A percentile compares a stretch with the other conserved stretches of the same genome.
phyloP scores from a whole-genome alignment of 169 alveolate genomes.

The Eimeria necatrix region DNA sequence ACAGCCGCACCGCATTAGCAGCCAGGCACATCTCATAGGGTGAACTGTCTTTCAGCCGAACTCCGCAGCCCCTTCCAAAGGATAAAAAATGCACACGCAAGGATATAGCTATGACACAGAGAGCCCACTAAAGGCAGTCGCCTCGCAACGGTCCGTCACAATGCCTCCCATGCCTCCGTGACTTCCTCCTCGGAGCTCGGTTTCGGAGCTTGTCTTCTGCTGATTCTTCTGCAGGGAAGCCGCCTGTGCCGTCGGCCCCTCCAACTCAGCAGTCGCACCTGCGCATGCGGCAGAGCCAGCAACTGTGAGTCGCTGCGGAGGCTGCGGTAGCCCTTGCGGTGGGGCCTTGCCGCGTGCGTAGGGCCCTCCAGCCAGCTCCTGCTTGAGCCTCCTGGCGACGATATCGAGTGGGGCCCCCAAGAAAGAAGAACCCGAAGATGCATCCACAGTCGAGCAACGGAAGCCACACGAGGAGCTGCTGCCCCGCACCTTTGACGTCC shows the following conservation, averaged over 20 bases:
- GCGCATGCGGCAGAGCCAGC: not conserved
- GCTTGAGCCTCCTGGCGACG: not conserved
- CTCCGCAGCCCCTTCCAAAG: not conserved
- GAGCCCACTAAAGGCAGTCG: conserved; percentile 48
- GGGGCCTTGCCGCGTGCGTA: conserved; percentile 3
- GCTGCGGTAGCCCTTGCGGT: not conserved
- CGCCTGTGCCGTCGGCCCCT: not conserved
- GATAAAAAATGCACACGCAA: not conserved
- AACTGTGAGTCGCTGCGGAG: not conserved
- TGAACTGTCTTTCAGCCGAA: not conserved
- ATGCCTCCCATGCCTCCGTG: conserved; percentile 60
- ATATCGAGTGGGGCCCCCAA: not conserved
- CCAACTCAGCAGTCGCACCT: not conserved
- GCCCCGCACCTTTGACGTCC: conserved; percentile 32
- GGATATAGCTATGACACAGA: not conserved
- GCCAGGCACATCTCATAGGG: not conserved
- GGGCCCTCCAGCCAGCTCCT: conserved; percentile 25
- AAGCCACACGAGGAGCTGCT: not conserved
- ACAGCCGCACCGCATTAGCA: not conserved
- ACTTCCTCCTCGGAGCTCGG: conserved; percentile 38
- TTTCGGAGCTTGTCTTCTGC: not conserved
- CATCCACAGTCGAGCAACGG: not conserved
- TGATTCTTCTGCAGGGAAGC: not conserved
- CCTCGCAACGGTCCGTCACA: conserved; percentile 32
- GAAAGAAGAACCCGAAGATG: not conserved